Percentiles rank a stretch among this genome's conserved stretches.
Conservation (phyloP, 805 yeast genomes). For the Yarrowia sp. region DNA sequence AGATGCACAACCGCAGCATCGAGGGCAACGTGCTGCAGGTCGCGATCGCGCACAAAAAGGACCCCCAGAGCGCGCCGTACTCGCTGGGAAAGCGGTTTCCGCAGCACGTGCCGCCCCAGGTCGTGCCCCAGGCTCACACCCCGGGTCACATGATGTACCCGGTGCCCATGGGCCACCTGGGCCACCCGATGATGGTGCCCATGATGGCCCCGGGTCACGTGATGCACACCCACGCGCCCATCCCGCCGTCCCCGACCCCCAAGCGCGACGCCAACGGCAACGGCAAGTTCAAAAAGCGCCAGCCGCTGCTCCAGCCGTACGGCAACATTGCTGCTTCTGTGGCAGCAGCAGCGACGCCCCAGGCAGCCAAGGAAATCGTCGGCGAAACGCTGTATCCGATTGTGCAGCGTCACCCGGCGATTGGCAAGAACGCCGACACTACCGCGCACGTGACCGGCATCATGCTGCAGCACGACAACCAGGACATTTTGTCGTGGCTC, state of each 20-base stretch:
- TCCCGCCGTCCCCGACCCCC: too few species aligned
- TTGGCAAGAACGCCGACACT: constrained; percentile 72
- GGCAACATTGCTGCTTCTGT: constrained; percentile 52
- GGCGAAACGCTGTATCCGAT: constrained; percentile 92
- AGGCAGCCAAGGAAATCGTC: constrained; percentile 42
- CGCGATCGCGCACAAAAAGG: constrained; percentile 72
- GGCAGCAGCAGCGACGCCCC: constrained; percentile 46
- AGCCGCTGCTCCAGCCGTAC: constrained; percentile 28
- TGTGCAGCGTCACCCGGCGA: constrained; percentile 74
- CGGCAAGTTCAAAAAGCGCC: constrained; percentile 28
- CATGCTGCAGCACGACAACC: constrained; percentile 86
- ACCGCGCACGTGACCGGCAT: constrained; percentile 95
- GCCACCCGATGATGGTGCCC: background rate
- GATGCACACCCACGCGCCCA: too few species aligned
- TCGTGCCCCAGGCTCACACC: background rate
- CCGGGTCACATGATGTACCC: background rate
- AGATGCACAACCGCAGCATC: constrained; percentile 55
- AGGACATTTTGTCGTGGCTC: constrained; percentile 78
- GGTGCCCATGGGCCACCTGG: background rate
- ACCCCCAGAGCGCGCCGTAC: constrained; percentile 21
- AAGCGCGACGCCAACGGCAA: constrained; percentile 7
- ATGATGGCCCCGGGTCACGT: background rate
- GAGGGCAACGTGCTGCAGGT: constrained; percentile 56
- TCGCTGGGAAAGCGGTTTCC: background rate
- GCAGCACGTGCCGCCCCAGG: background rate